Conservation (phyloP, 2,329 filamentous ascomycete genomes). For the Phialophora expanda region DNA sequence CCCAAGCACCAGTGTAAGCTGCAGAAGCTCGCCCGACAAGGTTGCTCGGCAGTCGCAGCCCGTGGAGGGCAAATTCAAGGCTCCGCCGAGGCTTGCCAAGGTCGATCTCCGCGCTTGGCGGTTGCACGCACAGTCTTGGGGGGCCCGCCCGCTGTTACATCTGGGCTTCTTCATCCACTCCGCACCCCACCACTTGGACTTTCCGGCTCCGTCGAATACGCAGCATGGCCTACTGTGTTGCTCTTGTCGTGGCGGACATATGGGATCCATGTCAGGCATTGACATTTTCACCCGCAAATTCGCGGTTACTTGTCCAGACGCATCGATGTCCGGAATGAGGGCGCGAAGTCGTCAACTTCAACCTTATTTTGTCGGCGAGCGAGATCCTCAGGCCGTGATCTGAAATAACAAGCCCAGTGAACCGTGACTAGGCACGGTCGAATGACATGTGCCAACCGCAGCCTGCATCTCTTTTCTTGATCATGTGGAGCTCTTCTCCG, state of each 20-base stretch:
- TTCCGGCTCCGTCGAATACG: background rate
- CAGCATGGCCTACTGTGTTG: background rate
- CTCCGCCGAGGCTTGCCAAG: constrained; percentile 14
- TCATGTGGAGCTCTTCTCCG: constrained; percentile 16
- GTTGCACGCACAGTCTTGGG: constrained; percentile 6
- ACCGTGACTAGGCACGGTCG: background rate
- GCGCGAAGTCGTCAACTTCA: background rate
- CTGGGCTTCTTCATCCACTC: constrained; percentile 4
- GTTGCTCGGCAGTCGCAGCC: constrained; percentile 1
- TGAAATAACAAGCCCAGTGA: background rate
- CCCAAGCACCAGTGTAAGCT: background rate
- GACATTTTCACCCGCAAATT: background rate
- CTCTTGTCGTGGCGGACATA: background rate
- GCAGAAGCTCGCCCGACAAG: constrained; percentile 1
- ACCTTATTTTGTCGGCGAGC: background rate
- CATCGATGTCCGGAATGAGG: background rate
- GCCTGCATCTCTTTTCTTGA: constrained; percentile 7
- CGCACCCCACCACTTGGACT: background rate
- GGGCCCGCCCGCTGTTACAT: constrained; percentile 16
- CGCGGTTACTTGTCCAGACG: no score
- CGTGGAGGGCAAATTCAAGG: background rate
- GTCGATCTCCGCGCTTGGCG: constrained; percentile 17
- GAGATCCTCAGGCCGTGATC: no score
- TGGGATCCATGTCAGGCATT: background rate
- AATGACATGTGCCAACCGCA: constrained; percentile 18